Percentiles rank a stretch among this genome's conserved stretches.
Evolutionary conservation across 1,139 yeast genomes (phyloP).

Genomic region (Taiozyma sp.): DNA sequence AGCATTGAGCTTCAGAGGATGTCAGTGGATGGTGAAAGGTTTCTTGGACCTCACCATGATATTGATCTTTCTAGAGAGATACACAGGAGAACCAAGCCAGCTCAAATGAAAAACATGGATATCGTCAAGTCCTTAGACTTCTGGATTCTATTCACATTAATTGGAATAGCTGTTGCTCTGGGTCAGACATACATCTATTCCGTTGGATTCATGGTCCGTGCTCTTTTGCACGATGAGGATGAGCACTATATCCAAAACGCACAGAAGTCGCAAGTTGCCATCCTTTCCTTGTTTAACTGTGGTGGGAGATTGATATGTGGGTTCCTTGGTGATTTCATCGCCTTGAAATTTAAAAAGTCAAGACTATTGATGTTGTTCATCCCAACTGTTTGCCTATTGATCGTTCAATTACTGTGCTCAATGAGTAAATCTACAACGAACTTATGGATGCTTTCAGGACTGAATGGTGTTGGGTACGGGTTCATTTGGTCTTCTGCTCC

Average conservation of each 20-base stretch:
- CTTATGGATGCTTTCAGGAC: constrained; percentile 36
- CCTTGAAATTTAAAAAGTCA: constrained; percentile 37
- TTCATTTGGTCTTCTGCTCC: constrained; percentile 54
- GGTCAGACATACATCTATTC: constrained; percentile 63
- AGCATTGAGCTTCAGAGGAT: constrained; percentile 12
- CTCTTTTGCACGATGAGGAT: constrained; percentile 29
- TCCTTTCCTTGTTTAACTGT: constrained; percentile 50
- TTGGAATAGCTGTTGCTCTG: constrained; percentile 48
- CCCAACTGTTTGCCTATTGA: constrained; percentile 30
- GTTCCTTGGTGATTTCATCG: constrained; percentile 43
- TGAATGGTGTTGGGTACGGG: constrained; percentile 53
- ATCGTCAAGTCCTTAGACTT: constrained; percentile 35
- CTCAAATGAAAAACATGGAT: constrained; percentile 6
- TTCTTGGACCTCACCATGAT: neutral
- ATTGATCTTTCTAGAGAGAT: constrained; percentile 1
- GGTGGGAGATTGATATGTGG: constrained; percentile 49
- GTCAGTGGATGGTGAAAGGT: neutral
- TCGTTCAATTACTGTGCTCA: constrained; percentile 40
- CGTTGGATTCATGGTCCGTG: constrained; percentile 54
- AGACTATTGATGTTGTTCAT: constrained; percentile 42
- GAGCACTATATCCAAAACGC: constrained; percentile 32
- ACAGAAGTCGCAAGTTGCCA: constrained; percentile 53
- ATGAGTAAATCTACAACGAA: constrained; percentile 26
- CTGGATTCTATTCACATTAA: constrained; percentile 42
- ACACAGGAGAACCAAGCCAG: constrained; percentile 6